A percentile compares a stretch with the other conserved stretches of the same genome.
These are phyloP conservation scores for Brassica napus DNA, from an alignment of 345 rosid genomes.

Conservation along the genomic window DNA sequence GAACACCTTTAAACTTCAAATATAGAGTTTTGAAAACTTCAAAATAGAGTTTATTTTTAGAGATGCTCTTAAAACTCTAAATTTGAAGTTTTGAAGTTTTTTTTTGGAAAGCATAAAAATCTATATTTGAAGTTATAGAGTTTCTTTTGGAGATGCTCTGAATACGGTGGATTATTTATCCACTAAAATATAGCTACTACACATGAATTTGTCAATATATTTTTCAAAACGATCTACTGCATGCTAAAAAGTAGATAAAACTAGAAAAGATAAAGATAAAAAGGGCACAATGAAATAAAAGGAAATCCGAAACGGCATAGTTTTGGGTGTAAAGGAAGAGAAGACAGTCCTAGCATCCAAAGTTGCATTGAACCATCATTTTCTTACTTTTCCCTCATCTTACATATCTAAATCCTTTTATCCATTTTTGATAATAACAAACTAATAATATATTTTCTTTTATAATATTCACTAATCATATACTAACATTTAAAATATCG, in stretches of 20 bases:
- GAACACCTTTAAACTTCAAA: too few relatives aligned
- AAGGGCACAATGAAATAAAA: conserved; percentile 17
- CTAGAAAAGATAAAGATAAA: conserved; percentile 25
- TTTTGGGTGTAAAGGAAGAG: conserved; percentile 34
- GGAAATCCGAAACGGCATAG: conserved; percentile 29
- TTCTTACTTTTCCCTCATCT: conserved; percentile 1
- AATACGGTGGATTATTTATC: not conserved
- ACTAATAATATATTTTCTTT: not conserved
- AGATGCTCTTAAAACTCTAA: too few relatives aligned
- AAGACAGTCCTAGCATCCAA: conserved; percentile 33
- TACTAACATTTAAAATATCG: not conserved
- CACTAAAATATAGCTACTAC: not conserved
- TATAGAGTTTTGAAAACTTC: too few relatives aligned
- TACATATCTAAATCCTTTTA: not conserved
- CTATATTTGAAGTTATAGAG: too few relatives aligned
- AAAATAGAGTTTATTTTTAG: too few relatives aligned
- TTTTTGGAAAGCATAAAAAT: too few relatives aligned
- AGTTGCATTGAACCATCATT: conserved; percentile 28
- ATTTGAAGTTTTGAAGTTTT: too few relatives aligned
- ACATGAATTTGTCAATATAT: not conserved
- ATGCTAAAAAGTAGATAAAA: conserved; percentile 7
- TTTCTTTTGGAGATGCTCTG: too few relatives aligned
- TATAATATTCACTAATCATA: not conserved
- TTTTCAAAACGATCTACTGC: not conserved
- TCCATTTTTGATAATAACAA: not conserved